Base-by-base conservation (phyloP, 1,284 basidiomycete species). In the Neonothopanus nambi region DNA sequence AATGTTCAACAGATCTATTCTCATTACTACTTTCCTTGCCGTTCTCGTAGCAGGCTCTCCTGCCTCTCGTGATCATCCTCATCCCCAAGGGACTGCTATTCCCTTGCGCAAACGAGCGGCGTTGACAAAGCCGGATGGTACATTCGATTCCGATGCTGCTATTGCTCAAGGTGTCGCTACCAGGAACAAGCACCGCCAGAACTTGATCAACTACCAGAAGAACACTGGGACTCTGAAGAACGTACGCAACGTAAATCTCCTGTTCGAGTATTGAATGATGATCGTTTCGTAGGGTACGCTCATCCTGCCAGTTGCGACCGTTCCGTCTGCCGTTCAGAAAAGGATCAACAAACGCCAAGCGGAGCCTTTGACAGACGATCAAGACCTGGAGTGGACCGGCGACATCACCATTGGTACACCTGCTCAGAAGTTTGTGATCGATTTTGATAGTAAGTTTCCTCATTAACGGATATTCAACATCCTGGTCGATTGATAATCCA, bases 371-470 rank as follows among this genome's bases (percentile, higher is more conserved):
- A 66, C 58, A 7, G 61, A 67, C 38, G 57, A 62, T 38, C 47
- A 45, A 8, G 37, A 52, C 42, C 17, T 44, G 15, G 52, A 48
- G 30, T 73, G 70, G 70, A 61, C 62, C 8, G 70, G 69, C 17
- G 45, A 51, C 1, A 65, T 72, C 37, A 59, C 59, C 2, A 60
- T 72, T 21, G 71, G 72, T 17, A 67, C 67, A 7, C 71, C 72
- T 13, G 40, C 57, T 5, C 41, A 60, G 37, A 24, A 46, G 4
- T 63, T 59, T 48, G 11, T 57, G 63, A 70, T 74, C 28, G 63
- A 65, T 49, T 72, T 74, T 52, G 71, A 75, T 54, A 75, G 67
- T 55, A 58, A 57, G 65, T 64, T 36, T 5, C 57, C 47, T 62
- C 18, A 8, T 18, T 54, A 62, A 15, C 9, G 3, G 4, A 12